These are phyloP conservation scores for Fraxinus sp. DNA, from an alignment of 305 asterid species.

Conservation along the genomic window DNA sequence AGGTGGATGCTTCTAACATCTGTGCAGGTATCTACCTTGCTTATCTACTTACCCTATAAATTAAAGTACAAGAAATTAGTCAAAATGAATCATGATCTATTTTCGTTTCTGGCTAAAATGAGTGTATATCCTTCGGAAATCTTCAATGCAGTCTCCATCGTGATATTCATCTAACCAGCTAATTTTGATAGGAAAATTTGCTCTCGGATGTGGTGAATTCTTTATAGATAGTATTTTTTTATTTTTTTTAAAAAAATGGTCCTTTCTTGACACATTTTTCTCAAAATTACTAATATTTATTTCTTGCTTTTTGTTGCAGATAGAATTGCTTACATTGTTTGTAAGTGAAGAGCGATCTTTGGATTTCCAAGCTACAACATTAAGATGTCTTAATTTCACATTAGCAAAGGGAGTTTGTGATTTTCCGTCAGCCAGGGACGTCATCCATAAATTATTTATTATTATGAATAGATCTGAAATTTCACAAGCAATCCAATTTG, in stretches of 20 bases:
- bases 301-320: slow-evolving; percentile 40
- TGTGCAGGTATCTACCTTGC: slow-evolving; percentile 51
- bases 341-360: slow-evolving; percentile 51
- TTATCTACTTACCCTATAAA: slow-evolving; percentile 12
- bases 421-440: slow-evolving; percentile 36
- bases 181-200: slow-evolving; percentile 16
- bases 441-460: slow-evolving; percentile 43
- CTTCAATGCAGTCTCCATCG: not conserved
- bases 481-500: slow-evolving; percentile 50
- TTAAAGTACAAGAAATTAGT: not conserved
- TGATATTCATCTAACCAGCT: not conserved
- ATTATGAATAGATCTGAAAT: slow-evolving; percentile 43
- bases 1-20: slow-evolving; percentile 67
- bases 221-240: slow-evolving; percentile 10
- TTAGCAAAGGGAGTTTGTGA: slow-evolving; percentile 48
- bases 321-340: slow-evolving; percentile 58
- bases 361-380: slow-evolving; percentile 52
- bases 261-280: slow-evolving; percentile 14
- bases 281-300: slow-evolving; percentile 5
- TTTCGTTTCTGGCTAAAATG: not conserved
- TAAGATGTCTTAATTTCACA: slow-evolving; percentile 54
- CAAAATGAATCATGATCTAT: not conserved
- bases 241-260: not conserved
- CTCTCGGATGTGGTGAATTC: not conserved
- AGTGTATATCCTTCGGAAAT: not conserved